These are phyloP conservation scores for Triticum timopheevii DNA, from an alignment of 176 grass and related monocot species.

Conservation along the genomic window DNA sequence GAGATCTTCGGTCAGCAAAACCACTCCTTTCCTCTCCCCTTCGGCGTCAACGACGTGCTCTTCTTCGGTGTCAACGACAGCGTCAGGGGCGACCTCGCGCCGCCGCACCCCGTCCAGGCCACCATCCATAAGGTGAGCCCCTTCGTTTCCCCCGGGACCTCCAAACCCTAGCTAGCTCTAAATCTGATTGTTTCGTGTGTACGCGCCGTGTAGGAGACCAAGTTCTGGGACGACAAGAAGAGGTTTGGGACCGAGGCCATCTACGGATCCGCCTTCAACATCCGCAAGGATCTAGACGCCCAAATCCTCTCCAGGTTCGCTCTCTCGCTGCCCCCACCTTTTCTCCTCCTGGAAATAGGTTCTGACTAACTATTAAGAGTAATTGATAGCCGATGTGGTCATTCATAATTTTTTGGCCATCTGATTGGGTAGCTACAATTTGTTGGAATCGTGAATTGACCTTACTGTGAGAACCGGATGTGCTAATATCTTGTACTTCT, in stretches of 20 bases:
- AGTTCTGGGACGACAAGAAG: constrained; percentile 62
- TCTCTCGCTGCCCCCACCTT: background rate
- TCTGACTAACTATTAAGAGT: too few species aligned
- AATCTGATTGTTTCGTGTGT: background rate
- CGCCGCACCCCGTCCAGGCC: constrained; percentile 48
- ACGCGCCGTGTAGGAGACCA: constrained; percentile 27
- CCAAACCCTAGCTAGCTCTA: constrained; percentile 28
- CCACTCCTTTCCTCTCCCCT: background rate
- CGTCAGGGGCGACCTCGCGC: constrained; percentile 46
- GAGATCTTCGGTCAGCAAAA: constrained; percentile 77
- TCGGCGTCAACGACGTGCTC: constrained; percentile 31
- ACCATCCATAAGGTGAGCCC: constrained; percentile 38
- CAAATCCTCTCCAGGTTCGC: constrained; percentile 65
- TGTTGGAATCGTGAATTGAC: too few species aligned
- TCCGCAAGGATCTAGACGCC: constrained; percentile 59
- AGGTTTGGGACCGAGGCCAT: constrained; percentile 41
- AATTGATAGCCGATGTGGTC: too few species aligned
- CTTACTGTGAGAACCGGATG: too few species aligned
- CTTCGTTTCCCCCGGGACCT: background rate
- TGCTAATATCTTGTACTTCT: too few species aligned
- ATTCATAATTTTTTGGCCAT: too few species aligned
- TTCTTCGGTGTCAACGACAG: constrained; percentile 49
- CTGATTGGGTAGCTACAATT: too few species aligned
- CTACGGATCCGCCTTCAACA: constrained; percentile 72
- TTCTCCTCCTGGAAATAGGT: background rate